These are phyloP conservation scores for Dalbergia cultrata DNA, from an alignment of 306 rosid species.

Conservation along the genomic window DNA sequence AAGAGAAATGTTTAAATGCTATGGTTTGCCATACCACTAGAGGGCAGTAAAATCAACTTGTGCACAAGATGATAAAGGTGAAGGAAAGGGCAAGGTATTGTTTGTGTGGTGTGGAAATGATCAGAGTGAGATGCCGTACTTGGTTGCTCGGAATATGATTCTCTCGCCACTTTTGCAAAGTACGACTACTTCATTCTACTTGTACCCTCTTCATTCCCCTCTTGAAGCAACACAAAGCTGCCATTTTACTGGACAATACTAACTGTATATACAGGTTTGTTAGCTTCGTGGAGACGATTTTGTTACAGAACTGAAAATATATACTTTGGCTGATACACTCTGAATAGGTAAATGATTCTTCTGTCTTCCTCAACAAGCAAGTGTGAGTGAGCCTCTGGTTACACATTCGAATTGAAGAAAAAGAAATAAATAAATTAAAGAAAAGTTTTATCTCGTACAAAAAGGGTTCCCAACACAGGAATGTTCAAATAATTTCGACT, in stretches of 20 bases:
- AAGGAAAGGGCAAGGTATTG: not conserved
- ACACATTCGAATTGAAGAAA: not conserved
- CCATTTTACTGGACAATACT: conserved; percentile 53
- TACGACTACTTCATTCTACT: conserved; percentile 34
- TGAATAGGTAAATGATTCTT: not conserved
- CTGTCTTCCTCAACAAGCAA: conserved; percentile 46
- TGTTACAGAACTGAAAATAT: not conserved
- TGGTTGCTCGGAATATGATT: conserved; percentile 58
- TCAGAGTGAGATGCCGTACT: conserved; percentile 21
- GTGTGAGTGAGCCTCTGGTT: not conserved
- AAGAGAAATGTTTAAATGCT: not conserved
- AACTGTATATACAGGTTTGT: conserved; percentile 41
- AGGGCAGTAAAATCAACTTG: not conserved
- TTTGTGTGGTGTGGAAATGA: conserved; percentile 23
- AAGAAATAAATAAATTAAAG: not conserved
- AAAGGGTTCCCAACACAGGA: conserved; percentile 18
- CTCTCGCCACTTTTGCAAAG: conserved; percentile 48
- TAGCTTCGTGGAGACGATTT: conserved; percentile 38
- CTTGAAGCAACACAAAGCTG: conserved; percentile 82
- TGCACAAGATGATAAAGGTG: not conserved
- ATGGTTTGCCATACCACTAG: not conserved
- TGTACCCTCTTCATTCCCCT: conserved; percentile 36
- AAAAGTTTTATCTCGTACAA: conserved; percentile 37
- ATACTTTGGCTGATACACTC: conserved; percentile 38
- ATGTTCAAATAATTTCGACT: conserved; percentile 35